phyloP scores from a whole-genome alignment of 352 stramenopile genomes.

The Lagenidium sp. region DNA sequence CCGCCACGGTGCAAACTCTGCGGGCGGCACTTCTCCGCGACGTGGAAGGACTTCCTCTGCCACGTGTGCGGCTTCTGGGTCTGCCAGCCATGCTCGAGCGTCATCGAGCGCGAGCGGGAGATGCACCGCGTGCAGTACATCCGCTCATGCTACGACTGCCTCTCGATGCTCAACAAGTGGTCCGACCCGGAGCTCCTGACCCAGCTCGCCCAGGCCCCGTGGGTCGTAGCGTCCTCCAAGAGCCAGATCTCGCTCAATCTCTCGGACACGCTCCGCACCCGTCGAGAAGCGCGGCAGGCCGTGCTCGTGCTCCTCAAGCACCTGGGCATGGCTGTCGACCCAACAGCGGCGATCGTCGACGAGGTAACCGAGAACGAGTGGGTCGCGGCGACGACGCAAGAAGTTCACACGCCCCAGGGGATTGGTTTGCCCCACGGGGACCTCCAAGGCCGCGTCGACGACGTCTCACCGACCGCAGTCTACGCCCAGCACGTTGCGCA shows the following conservation, averaged over 20 bases:
- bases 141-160: conserved; percentile 32
- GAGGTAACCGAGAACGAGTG: conserved; percentile 29
- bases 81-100: conserved; percentile 37
- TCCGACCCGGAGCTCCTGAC: conserved; percentile 24
- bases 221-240: conserved; percentile 23
- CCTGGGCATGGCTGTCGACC: conserved; percentile 16
- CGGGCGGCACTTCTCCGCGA: conserved; percentile 27
- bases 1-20: conserved; percentile 29
- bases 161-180: conserved; percentile 43
- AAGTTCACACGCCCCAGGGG: conserved; percentile 4
- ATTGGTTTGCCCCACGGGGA: not conserved
- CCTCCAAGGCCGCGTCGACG: not conserved
- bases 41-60: conserved; percentile 39
- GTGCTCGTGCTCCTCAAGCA: conserved; percentile 27
- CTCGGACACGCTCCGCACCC: conserved; percentile 24
- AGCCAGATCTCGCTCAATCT: conserved; percentile 34
- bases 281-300: conserved; percentile 17
- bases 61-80: conserved; percentile 44
- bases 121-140: conserved; percentile 36
- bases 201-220: conserved; percentile 18
- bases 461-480: conserved; percentile 2
- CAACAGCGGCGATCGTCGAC: conserved; percentile 17
- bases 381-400: conserved; percentile 15
- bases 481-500: conserved; percentile 40
- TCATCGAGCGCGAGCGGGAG: conserved; percentile 42